phyloP scores from a whole-genome alignment of 345 rosid species.

The Eucalyptus cloeziana region DNA sequence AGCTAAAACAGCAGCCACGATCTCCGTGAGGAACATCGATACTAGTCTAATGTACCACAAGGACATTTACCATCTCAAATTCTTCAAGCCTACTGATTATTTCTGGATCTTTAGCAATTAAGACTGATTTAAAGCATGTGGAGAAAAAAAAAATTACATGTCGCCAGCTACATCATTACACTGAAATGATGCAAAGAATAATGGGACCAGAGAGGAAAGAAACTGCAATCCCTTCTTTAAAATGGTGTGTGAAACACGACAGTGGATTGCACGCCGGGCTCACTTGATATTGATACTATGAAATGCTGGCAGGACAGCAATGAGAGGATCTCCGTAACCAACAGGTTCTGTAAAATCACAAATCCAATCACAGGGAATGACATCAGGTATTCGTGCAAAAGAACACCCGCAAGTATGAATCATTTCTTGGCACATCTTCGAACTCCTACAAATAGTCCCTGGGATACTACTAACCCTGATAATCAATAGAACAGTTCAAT shows the following conservation, averaged over 20 bases:
- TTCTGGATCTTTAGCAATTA: not conserved
- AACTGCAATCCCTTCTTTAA: not conserved
- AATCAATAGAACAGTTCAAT: not conserved
- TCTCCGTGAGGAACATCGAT: not conserved
- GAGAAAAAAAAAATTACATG: not conserved
- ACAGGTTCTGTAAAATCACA: constrained; percentile 44
- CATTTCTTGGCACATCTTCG: not conserved
- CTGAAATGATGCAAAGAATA: not conserved
- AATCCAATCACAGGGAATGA: not conserved
- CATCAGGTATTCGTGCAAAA: not conserved
- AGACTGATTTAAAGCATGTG: not conserved
- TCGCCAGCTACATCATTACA: not conserved
- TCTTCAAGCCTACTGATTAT: not conserved
- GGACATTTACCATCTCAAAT: not conserved
- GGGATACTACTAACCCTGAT: not conserved
- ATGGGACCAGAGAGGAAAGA: not conserved
- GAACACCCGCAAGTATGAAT: not conserved
- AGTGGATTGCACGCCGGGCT: not conserved
- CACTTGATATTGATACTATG: constrained; percentile 43
- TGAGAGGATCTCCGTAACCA: constrained; percentile 81
- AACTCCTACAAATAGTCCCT: not conserved
- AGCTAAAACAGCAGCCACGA: not conserved
- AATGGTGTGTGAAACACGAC: not conserved
- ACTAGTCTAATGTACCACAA: not conserved
- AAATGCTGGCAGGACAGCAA: constrained; percentile 84